These are phyloP conservation scores for Stentor roeselii DNA, from an alignment of 73 alveolate genomes.

Conservation along the genomic window DNA sequence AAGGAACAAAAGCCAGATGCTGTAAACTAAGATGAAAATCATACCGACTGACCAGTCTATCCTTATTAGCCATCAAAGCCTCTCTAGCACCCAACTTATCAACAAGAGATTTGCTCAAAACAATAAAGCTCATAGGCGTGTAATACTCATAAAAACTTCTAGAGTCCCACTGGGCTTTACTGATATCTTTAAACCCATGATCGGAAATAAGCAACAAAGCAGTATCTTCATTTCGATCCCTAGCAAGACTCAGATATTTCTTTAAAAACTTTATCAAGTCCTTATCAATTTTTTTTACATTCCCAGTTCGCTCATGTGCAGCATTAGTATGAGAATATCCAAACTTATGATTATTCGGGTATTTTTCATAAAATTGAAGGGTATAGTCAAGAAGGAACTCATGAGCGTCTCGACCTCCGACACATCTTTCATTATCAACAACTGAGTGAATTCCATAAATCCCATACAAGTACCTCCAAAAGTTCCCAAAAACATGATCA, in stretches of 20 bases:
- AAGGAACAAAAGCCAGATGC: constrained; percentile 9
- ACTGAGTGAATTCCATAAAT: neutral
- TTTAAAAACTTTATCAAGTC: neutral
- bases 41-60: constrained; percentile 5
- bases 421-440: neutral
- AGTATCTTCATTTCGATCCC: neutral
- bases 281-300: neutral
- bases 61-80: neutral
- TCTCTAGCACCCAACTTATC: neutral
- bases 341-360: neutral
- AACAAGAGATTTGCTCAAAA: neutral
- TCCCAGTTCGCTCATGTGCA: constrained; percentile 13
- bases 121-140: neutral
- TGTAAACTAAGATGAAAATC: neutral
- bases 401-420: neutral
- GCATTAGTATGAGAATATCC: neutral
- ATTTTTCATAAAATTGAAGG: neutral
- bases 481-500: neutral
- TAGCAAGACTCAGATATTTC: neutral
- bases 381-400: neutral
- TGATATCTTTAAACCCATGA: too few relatives aligned
- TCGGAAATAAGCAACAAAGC: neutral
- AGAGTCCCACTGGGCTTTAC: neutral
- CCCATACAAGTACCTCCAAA: neutral
- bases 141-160: neutral